Percentiles rank a stretch among this genome's conserved stretches.
Conservation (phyloP, 805 yeast species). For the Ogataea polymorpha region DNA sequence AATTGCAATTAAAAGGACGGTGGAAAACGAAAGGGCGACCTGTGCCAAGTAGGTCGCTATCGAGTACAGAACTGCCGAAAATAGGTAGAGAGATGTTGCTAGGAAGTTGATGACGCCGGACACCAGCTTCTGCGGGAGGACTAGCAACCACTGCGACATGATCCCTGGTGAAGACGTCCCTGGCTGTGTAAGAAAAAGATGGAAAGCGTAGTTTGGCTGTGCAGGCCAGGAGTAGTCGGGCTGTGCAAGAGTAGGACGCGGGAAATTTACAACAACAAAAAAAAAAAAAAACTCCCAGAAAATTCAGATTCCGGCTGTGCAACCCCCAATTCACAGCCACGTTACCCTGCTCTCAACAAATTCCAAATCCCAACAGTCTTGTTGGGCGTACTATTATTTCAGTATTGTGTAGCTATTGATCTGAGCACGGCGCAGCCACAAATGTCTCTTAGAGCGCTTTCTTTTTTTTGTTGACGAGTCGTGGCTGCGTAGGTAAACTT, state of each 20-base stretch:
- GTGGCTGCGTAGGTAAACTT: constrained; percentile 6
- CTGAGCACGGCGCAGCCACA: constrained; percentile 4
- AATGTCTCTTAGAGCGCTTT: constrained; percentile 4
- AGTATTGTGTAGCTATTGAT: constrained; percentile 5
- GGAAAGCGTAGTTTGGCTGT: background rate
- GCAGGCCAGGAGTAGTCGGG: background rate
- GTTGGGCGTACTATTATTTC: constrained; percentile 10
- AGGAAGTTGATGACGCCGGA: constrained; percentile 10
- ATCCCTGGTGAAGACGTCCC: background rate
- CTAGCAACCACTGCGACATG: constrained; percentile 1
- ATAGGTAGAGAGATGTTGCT: constrained; percentile 16
- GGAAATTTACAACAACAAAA: too few species aligned
- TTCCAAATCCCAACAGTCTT: constrained; percentile 9
- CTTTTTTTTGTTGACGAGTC: constrained; percentile 15
- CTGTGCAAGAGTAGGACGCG: background rate
- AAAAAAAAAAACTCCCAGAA: too few species aligned
- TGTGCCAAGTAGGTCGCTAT: constrained; percentile 45
- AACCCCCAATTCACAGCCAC: background rate
- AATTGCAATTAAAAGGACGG: constrained; percentile 37
- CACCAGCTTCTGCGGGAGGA: background rate
- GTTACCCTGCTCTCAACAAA: constrained; percentile 15
- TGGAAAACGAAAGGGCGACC: constrained; percentile 49
- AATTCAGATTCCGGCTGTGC: background rate
- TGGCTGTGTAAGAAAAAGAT: background rate
- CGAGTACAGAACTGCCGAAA: constrained; percentile 20